A percentile compares a stretch with the other conserved stretches of the same genome.
These are phyloP conservation scores for Colletotrichum sp. DNA, from an alignment of 2,329 filamentous ascomycete genomes.

Conservation along the genomic window DNA sequence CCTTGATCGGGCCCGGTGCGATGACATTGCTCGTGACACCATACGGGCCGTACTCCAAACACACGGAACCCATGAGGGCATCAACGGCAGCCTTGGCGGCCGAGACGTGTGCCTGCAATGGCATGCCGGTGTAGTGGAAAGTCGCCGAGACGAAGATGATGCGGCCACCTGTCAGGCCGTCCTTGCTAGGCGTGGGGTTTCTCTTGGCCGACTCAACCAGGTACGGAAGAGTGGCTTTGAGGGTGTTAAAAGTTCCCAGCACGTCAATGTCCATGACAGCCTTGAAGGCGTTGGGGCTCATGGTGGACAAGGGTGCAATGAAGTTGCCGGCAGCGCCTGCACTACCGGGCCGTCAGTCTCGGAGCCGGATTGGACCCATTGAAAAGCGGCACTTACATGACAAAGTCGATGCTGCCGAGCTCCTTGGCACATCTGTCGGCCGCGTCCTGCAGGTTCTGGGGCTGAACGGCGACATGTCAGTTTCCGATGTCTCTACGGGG, in stretches of 20 bases:
- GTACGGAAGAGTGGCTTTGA: constrained; percentile 89
- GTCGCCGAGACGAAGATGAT: constrained; percentile 92
- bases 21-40: constrained; percentile 90
- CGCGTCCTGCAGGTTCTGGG: constrained; percentile 71
- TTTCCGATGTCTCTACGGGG: not conserved
- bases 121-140: constrained; percentile 87
- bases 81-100: constrained; percentile 94
- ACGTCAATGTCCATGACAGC: constrained; percentile 96
- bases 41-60: constrained; percentile 87
- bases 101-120: constrained; percentile 87
- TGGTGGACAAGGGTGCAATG: constrained; percentile 80
- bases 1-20: constrained; percentile 83
- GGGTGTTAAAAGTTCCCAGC: constrained; percentile 89
- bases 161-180: constrained; percentile 76
- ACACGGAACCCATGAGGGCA: constrained; percentile 77
- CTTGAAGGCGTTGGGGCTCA: constrained; percentile 91
- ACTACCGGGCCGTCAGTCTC: constrained; percentile 46
- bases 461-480: constrained; percentile 35
- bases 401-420: constrained; percentile 87
- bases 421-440: constrained; percentile 82
- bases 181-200: constrained; percentile 62
- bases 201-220: constrained; percentile 75
- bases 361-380: not conserved
- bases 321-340: constrained; percentile 97
- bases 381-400: constrained; percentile 70